These are phyloP conservation scores for Platanthera guangdongensis DNA, from an alignment of 106 monocot species.

Conservation along the genomic window DNA sequence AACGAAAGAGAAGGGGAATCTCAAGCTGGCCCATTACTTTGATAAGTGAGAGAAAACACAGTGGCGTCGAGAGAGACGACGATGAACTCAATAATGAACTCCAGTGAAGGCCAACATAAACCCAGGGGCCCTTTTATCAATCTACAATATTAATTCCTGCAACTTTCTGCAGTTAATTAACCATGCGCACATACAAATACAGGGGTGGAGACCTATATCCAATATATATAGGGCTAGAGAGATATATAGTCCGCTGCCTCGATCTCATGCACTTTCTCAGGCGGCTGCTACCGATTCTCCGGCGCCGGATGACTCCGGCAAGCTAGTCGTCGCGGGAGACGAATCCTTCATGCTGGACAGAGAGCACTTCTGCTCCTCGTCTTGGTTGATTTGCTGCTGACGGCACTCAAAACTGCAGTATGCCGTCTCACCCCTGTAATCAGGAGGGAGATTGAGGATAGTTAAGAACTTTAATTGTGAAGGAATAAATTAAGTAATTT, in stretches of 20 bases:
- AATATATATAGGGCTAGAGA: neutral
- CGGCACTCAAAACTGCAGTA: conserved; percentile 59
- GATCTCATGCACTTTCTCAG: neutral
- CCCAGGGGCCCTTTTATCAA: neutral
- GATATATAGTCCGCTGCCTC: neutral
- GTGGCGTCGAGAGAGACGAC: neutral
- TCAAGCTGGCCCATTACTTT: neutral
- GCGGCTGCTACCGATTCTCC: conserved; percentile 19
- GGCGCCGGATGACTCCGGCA: conserved; percentile 4
- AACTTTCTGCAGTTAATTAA: neutral
- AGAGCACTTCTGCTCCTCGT: conserved; percentile 46
- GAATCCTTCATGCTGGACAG: conserved; percentile 10
- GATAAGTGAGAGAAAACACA: neutral
- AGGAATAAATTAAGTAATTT: neutral
- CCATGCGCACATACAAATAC: neutral
- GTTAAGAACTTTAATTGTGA: neutral
- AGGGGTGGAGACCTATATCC: neutral
- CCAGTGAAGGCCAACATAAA: neutral
- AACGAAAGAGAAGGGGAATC: neutral
- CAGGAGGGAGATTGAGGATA: neutral
- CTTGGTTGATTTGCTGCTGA: conserved; percentile 38
- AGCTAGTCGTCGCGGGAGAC: neutral
- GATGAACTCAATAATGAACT: neutral
- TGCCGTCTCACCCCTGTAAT: conserved; percentile 57
- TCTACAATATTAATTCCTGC: neutral